Percentiles rank a stretch among this genome's conserved stretches.
These are phyloP conservation scores for Podospora anserina DNA, from an alignment of 495 filamentous ascomycete genomes.

Conservation along the genomic window DNA sequence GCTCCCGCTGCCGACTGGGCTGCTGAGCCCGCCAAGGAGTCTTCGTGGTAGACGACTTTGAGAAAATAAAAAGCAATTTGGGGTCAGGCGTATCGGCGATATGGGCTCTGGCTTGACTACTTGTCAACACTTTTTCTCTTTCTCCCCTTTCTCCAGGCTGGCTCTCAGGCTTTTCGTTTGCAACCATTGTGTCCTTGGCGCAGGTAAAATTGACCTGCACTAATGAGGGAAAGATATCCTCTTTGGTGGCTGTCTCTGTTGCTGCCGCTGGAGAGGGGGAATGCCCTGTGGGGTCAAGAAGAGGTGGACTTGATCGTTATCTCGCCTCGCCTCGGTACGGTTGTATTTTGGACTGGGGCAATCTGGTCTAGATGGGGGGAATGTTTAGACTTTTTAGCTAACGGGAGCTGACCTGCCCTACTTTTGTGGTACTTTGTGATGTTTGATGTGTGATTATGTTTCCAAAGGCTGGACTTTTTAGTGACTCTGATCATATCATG, in stretches of 20 bases:
- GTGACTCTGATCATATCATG: neutral
- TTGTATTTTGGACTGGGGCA: constrained; percentile 14
- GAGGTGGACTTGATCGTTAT: constrained; percentile 56
- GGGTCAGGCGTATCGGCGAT: constrained; percentile 32
- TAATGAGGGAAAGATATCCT: constrained; percentile 96
- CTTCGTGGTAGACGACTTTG: constrained; percentile 57
- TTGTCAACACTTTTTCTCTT: constrained; percentile 21
- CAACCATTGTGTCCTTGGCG: constrained; percentile 24
- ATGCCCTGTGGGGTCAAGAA: constrained; percentile 78
- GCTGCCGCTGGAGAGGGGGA: constrained; percentile 63
- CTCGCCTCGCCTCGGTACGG: constrained; percentile 38
- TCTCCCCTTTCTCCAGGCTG: constrained; percentile 10
- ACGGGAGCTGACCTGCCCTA: constrained; percentile 17
- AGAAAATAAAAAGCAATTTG: constrained; percentile 25
- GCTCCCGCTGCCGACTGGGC: constrained; percentile 60
- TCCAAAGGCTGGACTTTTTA: too few species aligned
- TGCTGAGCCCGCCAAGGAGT: constrained; percentile 56
- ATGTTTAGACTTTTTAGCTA: constrained; percentile 16
- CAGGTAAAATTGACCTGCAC: constrained; percentile 60
- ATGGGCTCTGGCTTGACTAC: constrained; percentile 26
- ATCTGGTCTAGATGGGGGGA: constrained; percentile 6
- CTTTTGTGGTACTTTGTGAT: constrained; percentile 2
- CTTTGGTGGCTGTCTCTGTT: constrained; percentile 42
- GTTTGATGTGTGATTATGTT: neutral
- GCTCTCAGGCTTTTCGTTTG: constrained; percentile 11